Evolutionary conservation across 129 eudicot genomes (phyloP).

Genomic region (Arctium minus): DNA sequence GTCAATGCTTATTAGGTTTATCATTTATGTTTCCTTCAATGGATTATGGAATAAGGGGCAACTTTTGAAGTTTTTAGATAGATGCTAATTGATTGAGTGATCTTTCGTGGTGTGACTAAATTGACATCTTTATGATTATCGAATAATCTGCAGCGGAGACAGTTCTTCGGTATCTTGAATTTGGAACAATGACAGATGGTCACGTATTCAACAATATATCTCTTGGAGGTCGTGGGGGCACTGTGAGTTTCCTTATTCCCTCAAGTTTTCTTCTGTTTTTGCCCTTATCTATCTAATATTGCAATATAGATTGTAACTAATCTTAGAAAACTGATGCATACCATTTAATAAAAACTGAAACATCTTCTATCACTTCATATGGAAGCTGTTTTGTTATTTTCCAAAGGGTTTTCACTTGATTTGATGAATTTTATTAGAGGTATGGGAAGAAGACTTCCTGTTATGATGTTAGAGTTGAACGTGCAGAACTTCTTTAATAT

Average conservation of each 20-base stretch:
- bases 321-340: background rate
- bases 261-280: background rate
- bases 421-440: background rate
- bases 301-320: background rate
- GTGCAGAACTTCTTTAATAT: background rate
- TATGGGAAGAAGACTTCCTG: background rate
- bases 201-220: conserved; percentile 76
- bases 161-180: conserved; percentile 2
- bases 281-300: background rate
- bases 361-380: background rate
- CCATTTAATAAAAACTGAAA: background rate
- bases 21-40: background rate
- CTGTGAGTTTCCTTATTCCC: conserved; percentile 47
- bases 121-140: conserved; percentile 2
- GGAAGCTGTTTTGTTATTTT: conserved; percentile 18
- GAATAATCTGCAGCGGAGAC: conserved; percentile 4
- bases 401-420: background rate
- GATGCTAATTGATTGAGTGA: background rate
- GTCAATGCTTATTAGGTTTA: background rate
- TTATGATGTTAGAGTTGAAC: background rate
- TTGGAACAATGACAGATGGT: conserved; percentile 67
- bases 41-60: background rate
- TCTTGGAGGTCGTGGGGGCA: conserved; percentile 91
- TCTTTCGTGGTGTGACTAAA: conserved; percentile 9
- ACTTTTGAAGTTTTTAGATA: background rate